Evolutionary conservation across 2,329 filamentous ascomycete genomes (phyloP).

Genomic region (Nigrograna mackinnonii): DNA sequence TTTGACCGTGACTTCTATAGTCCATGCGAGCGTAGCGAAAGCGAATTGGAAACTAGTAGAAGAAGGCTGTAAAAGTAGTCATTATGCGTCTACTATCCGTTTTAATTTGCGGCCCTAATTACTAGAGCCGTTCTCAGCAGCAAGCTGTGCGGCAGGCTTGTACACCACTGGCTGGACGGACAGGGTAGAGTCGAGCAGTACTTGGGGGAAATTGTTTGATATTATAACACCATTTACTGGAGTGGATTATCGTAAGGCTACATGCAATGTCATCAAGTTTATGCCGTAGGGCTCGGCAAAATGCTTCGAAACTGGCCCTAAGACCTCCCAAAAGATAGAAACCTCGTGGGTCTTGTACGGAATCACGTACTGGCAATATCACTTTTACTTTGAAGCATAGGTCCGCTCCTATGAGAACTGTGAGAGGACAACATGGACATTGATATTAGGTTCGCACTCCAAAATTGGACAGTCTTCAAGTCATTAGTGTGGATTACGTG

Average conservation of each 20-base stretch:
- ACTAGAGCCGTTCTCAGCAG: not conserved
- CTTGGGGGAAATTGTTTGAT: not conserved
- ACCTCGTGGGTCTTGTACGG: no score
- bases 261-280: not conserved
- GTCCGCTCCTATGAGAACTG: no score
- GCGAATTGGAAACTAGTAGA: conserved; percentile 1
- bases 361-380: no score
- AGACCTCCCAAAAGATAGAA: no score
- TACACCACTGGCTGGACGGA: conserved; percentile 3
- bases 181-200: not conserved
- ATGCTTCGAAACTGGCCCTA: not conserved
- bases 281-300: not conserved
- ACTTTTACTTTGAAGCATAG: no score
- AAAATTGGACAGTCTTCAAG: no score
- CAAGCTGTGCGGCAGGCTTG: not conserved
- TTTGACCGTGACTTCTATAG: no score
- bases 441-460: no score
- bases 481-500: no score
- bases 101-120: not conserved
- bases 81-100: not conserved
- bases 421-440: no score
- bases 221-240: not conserved
- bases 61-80: not conserved
- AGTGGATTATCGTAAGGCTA: not conserved
- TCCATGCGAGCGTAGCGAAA: conserved; percentile 3